These are phyloP conservation scores for Seiridium cupressi DNA, from an alignment of 2,329 filamentous ascomycete species.

Conservation along the genomic window DNA sequence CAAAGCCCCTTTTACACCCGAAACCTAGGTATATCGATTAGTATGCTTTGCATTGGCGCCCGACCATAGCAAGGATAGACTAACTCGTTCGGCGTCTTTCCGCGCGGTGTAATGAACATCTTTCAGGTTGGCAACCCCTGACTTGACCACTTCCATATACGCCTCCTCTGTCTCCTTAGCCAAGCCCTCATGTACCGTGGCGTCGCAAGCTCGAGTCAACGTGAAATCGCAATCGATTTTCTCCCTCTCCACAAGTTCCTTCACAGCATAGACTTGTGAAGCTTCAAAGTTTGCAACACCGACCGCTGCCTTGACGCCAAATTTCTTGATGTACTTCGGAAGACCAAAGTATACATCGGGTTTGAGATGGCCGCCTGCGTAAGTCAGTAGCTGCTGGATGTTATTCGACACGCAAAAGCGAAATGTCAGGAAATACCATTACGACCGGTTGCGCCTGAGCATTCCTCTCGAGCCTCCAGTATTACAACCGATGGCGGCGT, in stretches of 20 bases:
- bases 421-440: conserved; percentile 15
- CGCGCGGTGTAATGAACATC: conserved; percentile 5
- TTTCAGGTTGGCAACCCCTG: neutral
- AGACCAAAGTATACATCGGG: conserved; percentile 29
- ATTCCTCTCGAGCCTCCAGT: conserved; percentile 26
- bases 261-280: conserved; percentile 31
- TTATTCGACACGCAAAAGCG: neutral
- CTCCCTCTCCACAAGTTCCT: conserved; percentile 31
- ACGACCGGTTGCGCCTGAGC: conserved; percentile 25
- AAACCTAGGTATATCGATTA: conserved; percentile 7
- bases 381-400: neutral
- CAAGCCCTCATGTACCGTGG: conserved; percentile 26
- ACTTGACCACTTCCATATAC: neutral
- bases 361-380: conserved; percentile 16
- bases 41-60: no score
- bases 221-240: conserved; percentile 36
- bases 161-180: conserved; percentile 18
- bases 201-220: conserved; percentile 31
- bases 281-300: conserved; percentile 34
- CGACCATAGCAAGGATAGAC: neutral
- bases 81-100: conserved; percentile 2
- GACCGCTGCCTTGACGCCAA: conserved; percentile 14
- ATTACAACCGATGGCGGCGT: conserved; percentile 19
- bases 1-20: conserved; percentile 29
- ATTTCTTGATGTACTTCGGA: conserved; percentile 17